Conservation (phyloP, 2,329 filamentous ascomycete genomes). For the Claviceps paspali region DNA sequence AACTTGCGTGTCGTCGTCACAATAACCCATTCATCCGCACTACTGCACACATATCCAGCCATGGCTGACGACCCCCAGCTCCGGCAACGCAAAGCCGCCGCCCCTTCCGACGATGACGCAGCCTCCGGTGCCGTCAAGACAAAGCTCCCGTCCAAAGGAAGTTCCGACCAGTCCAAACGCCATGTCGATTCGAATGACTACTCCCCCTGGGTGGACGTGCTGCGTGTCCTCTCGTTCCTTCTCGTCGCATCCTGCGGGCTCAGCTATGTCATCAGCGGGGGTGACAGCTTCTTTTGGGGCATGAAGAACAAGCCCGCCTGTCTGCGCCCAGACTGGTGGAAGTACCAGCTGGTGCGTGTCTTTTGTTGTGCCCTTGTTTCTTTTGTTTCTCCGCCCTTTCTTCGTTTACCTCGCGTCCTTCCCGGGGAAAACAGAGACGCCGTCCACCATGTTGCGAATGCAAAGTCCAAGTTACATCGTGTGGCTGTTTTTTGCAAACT, state of each 20-base stretch:
- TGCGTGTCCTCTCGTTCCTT: conserved; percentile 55
- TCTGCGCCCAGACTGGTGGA: conserved; percentile 41
- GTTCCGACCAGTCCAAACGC: conserved; percentile 6
- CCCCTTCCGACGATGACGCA: conserved; percentile 9
- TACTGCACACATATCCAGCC: not conserved
- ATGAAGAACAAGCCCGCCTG: conserved; percentile 46
- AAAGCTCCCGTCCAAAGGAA: no score
- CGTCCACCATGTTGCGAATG: no score
- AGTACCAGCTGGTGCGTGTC: conserved; percentile 41
- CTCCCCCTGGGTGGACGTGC: conserved; percentile 44
- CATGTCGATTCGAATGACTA: conserved; percentile 38
- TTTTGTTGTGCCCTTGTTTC: no score
- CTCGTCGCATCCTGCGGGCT: conserved; percentile 50
- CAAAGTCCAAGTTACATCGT: no score
- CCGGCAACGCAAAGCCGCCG: conserved; percentile 28
- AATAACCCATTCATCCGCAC: no score
- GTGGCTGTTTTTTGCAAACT: no score
- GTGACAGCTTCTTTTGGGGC: conserved; percentile 55
- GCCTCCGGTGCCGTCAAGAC: conserved; percentile 11
- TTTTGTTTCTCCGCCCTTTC: no score
- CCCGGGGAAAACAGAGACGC: no score
- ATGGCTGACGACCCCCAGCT: conserved; percentile 26
- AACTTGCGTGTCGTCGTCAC: no score
- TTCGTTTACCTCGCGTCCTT: no score
- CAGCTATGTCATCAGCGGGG: conserved; percentile 62